A percentile compares a stretch with the other conserved stretches of the same genome.
Evolutionary conservation across 495 filamentous ascomycete genomes (phyloP).

Genomic region (Podospora bellae-mahoneyi): DNA sequence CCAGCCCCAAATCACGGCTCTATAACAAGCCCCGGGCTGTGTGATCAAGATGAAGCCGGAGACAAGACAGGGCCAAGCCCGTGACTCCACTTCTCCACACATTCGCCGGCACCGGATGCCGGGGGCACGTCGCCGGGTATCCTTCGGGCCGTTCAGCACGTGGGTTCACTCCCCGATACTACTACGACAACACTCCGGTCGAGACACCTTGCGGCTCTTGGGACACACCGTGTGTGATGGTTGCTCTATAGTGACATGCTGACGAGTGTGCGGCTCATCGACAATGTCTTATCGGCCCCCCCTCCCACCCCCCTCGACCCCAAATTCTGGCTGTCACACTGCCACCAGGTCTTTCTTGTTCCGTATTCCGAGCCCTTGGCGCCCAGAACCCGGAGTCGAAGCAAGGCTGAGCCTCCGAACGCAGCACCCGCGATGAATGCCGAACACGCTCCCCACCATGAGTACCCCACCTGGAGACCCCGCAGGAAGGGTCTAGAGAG

Average conservation of each 20-base stretch:
- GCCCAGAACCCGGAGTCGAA: neutral
- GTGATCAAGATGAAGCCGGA: neutral
- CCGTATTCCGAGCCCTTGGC: neutral
- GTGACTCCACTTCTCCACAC: neutral
- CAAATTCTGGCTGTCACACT: neutral
- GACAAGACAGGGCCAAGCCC: neutral
- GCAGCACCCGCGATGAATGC: constrained; percentile 1
- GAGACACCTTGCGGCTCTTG: neutral
- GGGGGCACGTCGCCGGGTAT: neutral
- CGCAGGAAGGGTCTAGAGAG: neutral
- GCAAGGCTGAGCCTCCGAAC: neutral
- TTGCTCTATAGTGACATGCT: neutral
- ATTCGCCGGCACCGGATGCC: neutral
- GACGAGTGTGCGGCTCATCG: no score
- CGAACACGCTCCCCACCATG: neutral
- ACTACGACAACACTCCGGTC: neutral
- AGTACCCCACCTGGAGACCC: neutral
- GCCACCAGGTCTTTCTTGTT: neutral
- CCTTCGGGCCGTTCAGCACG: neutral
- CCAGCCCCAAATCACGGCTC: neutral
- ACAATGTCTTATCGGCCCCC: no score
- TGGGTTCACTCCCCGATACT: neutral
- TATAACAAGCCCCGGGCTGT: neutral
- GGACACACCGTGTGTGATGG: neutral
- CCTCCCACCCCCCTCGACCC: neutral